Evolutionary conservation across 768 basidiomycete genomes (phyloP), one percentile per base, ranked within the genome.

Genomic region (Calocybe cyanea): DNA sequence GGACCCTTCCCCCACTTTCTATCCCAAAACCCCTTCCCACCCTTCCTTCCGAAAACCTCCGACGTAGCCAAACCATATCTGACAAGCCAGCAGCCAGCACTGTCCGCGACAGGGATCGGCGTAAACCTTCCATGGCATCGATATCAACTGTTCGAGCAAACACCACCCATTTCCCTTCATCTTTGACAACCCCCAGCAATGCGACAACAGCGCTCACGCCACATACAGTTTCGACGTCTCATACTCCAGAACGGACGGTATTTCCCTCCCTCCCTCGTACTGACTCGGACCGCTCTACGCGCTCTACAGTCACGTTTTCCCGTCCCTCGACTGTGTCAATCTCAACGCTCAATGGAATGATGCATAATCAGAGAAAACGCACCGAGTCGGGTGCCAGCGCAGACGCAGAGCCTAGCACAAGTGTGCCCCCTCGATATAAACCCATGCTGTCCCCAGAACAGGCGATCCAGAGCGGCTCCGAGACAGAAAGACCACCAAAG

Each of bases 161-260:
- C 41, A 56, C 48, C 31, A 18, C 71, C n/a, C 75, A 38, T 36
- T 51, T 77, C 38, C 70, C 79, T 8, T 54, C 72, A 7, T 49
- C 50, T 7, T 58, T 81, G 28, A 78, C 76, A 2, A 76, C 77
- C 0, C 73, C 78, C 0, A 64, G 62, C 36, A 77, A 72, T 46
- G 70, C 82, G 1, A 87, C 85, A 30, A 88, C 85, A 14, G 82
- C 81, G 13, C 45, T 87, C 10, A 85, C 83, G 1, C 61, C 77
- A 0, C 80, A 83, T 51, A 87, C 82, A 0, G 83, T 80, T 4
- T 77, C 79, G 3, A 75, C 72, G 48, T 63, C 72, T 5, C 66
- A 69, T 23, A 64, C 50, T 46, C 17, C 51, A 0, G 51, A 53
- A 8, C 41, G 46, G 10, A 54, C 66, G 11, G 43, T 61, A 17